Evolutionary conservation across 352 stramenopile species (phyloP).

Genomic region (Bremia lactucae): DNA sequence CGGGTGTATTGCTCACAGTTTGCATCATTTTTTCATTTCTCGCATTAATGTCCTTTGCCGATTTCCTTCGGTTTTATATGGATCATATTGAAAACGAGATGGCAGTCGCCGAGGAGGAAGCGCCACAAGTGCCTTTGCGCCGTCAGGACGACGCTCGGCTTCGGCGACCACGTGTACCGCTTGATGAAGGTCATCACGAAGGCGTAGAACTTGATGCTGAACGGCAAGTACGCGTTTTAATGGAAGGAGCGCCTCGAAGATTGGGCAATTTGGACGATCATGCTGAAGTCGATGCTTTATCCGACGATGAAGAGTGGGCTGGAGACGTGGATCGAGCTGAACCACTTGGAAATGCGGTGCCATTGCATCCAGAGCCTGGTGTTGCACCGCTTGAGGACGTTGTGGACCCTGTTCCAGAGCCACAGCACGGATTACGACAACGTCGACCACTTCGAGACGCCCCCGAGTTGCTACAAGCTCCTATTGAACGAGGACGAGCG

Average conservation of each 20-base stretch:
- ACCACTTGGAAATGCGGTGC: constrained; percentile 33
- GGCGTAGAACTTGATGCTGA: constrained; percentile 11
- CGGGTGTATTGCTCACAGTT: constrained; percentile 83
- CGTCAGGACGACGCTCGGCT: constrained; percentile 10
- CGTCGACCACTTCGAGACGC: constrained; percentile 20
- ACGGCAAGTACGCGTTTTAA: constrained; percentile 17
- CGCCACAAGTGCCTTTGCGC: constrained; percentile 10
- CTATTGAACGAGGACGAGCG: constrained; percentile 17
- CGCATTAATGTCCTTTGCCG: constrained; percentile 90
- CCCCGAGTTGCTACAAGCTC: constrained; percentile 6
- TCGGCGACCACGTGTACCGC: constrained; percentile 11
- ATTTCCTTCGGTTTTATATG: constrained; percentile 88
- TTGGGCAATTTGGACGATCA: constrained; percentile 33
- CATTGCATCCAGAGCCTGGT: constrained; percentile 26
- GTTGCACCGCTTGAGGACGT: constrained; percentile 14
- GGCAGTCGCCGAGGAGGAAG: constrained; percentile 30
- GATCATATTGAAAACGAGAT: constrained; percentile 71
- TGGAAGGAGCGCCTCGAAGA: constrained; percentile 28
- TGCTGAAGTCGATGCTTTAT: constrained; percentile 30
- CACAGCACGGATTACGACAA: constrained; percentile 31
- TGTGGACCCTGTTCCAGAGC: constrained; percentile 11
- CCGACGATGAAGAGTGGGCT: constrained; percentile 39
- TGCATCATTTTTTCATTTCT: constrained; percentile 92
- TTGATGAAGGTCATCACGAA: constrained; percentile 14
- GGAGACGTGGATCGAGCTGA: constrained; percentile 21